Percentiles rank a stretch among this genome's conserved stretches.
Conservation (phyloP, 2,329 filamentous ascomycete genomes). For the Microascus cirrosus region DNA sequence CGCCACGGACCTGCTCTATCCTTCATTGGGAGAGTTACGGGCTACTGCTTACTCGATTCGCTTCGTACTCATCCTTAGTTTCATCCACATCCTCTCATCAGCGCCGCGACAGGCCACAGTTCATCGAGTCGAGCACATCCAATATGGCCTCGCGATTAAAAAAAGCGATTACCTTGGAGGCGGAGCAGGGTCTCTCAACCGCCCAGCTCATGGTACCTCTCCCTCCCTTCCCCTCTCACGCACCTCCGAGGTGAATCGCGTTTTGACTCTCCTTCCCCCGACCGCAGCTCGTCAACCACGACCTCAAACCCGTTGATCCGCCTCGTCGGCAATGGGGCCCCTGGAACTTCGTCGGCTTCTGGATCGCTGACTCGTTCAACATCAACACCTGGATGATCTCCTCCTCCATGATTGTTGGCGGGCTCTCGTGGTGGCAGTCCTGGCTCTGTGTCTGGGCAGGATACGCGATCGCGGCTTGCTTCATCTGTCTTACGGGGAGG, state of each 20-base stretch:
- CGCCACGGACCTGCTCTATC: too few relatives aligned
- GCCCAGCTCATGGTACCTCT: conserved; percentile 63
- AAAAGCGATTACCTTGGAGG: conserved; percentile 58
- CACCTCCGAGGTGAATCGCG: not conserved
- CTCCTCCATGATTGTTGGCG: conserved; percentile 65
- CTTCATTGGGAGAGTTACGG: too few relatives aligned
- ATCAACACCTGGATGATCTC: conserved; percentile 95
- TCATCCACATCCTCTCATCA: not conserved
- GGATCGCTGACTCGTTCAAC: conserved; percentile 78
- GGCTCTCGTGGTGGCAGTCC: conserved; percentile 85
- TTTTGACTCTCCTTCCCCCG: not conserved
- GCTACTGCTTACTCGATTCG: too few relatives aligned
- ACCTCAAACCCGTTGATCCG: conserved; percentile 71
- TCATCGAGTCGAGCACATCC: not conserved
- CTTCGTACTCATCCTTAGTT: not conserved
- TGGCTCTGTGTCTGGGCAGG: conserved; percentile 85
- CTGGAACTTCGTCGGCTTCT: conserved; percentile 84
- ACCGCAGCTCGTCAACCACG: conserved; percentile 62
- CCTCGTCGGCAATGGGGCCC: conserved; percentile 72
- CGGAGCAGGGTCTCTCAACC: conserved; percentile 65
- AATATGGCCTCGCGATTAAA: conserved; percentile 9
- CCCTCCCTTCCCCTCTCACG: not conserved
- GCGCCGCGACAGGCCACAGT: not conserved
- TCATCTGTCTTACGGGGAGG: conserved; percentile 67
- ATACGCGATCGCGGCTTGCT: conserved; percentile 64